phyloP scores from a whole-genome alignment of 2,329 filamentous ascomycete species.

The Calycina marina region DNA sequence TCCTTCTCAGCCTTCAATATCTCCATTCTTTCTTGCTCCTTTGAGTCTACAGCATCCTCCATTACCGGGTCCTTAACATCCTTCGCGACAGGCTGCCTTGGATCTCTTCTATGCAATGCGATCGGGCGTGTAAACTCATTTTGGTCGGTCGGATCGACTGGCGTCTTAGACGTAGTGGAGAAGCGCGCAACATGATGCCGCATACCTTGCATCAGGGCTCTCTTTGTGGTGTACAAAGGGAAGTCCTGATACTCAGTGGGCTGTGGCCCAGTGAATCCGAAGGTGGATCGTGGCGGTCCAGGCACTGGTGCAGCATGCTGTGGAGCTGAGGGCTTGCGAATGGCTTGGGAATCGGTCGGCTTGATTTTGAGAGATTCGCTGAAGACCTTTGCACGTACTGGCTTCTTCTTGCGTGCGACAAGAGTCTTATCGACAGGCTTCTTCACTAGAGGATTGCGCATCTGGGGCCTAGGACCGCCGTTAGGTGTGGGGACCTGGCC shows the following conservation, averaged over 20 bases:
- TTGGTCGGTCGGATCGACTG: slow-evolving; percentile 55
- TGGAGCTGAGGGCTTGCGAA: background rate
- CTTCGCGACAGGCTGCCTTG: slow-evolving; percentile 51
- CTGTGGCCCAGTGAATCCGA: slow-evolving; percentile 42
- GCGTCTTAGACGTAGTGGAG: slow-evolving; percentile 35
- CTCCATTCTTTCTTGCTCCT: slow-evolving; percentile 49
- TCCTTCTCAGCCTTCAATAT: slow-evolving; percentile 67
- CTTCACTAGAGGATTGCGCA: too few relatives aligned
- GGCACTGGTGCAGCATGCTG: background rate
- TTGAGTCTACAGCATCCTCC: slow-evolving; percentile 32
- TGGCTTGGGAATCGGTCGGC: background rate
- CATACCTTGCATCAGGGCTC: slow-evolving; percentile 61
- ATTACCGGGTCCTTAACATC: slow-evolving; percentile 44
- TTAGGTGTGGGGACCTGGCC: slow-evolving; percentile 32
- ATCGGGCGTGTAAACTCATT: slow-evolving; percentile 78
- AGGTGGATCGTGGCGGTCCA: slow-evolving; percentile 28
- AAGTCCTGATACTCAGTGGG: slow-evolving; percentile 34
- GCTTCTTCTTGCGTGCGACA: slow-evolving; percentile 41
- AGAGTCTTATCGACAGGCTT: slow-evolving; percentile 34
- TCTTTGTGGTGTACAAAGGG: slow-evolving; percentile 73
- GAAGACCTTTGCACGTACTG: slow-evolving; percentile 20
- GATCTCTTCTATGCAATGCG: slow-evolving; percentile 77
- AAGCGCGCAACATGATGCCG: slow-evolving; percentile 84
- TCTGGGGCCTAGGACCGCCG: slow-evolving; percentile 26
- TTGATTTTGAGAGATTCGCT: slow-evolving; percentile 5